Conservation (phyloP, 73 alveolate species). For the Paramecium biaurelia region DNA sequence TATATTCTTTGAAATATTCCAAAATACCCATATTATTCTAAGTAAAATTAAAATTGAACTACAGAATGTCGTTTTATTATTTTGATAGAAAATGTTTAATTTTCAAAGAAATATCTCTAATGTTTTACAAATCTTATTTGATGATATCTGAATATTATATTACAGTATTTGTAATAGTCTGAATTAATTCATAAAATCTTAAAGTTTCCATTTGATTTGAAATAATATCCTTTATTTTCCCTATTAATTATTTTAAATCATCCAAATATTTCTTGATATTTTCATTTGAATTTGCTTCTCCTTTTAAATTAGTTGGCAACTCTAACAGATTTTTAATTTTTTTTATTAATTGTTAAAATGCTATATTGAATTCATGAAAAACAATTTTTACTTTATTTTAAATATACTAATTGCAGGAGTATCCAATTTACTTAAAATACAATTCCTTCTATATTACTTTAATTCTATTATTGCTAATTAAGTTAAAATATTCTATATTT, state of each 20-base stretch:
- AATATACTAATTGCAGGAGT: not conserved
- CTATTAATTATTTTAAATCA: too few relatives aligned
- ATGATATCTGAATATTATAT: too few relatives aligned
- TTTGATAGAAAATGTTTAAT: not conserved
- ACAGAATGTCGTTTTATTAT: not conserved
- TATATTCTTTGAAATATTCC: not conserved
- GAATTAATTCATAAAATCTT: too few relatives aligned
- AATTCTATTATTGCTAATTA: not conserved
- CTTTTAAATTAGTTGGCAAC: too few relatives aligned
- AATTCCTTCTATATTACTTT: not conserved
- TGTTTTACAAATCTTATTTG: too few relatives aligned
- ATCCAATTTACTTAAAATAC: not conserved
- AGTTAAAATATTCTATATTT: not conserved
- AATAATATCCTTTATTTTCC: too few relatives aligned
- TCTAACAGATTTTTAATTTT: not conserved
- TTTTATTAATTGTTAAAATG: not conserved
- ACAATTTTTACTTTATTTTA: too few relatives aligned
- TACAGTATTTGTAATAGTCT: too few relatives aligned
- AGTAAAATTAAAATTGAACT: not conserved
- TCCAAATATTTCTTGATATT: too few relatives aligned
- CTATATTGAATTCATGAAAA: not conserved
- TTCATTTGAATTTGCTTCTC: too few relatives aligned
- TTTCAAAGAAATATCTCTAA: not conserved
- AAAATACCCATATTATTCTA: not conserved
- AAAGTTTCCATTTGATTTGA: too few relatives aligned